Base-by-base conservation (phyloP, 1,284 basidiomycete genomes). In the Pterula multifida region DNA sequence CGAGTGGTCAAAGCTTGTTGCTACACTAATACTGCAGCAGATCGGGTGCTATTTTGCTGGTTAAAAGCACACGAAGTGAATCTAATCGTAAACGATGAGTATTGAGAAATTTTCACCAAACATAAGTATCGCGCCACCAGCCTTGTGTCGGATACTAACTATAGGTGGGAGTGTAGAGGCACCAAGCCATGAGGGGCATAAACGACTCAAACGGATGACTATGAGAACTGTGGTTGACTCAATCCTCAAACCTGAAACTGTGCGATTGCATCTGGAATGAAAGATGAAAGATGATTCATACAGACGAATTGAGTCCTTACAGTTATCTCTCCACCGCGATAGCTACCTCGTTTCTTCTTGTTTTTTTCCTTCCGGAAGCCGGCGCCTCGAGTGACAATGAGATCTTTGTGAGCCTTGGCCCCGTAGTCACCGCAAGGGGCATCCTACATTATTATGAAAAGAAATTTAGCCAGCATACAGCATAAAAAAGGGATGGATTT, bases 361-460 rank as follows among this genome's bases (percentile, higher is more conserved):
- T 97, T 98, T 72, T 98, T 98, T 73, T 97, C 95, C 68, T 98
- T 98, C 50, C 92, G 79, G 73, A 98, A 98, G 4, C 90, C 90
- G 47, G 88, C 87, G 11, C 95, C 95, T 3, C 91, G 79, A 1
- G 95, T 98, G 21, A 94, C 88, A 56, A 96, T 87, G 53, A 98
- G 70, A 66, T 98, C 95, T 46, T 77, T 73, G 54, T 82, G 81
- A 0, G 95, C 95, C 51, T 76, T 78, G 17, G 84, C 85, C 26
- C 95, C 95, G 61, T 96, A 98, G 63, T 97, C 95, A 56, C 82
- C 84, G 19, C 58, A 57, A 2, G 73, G 68, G 2, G 75, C 81
- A 52, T 73, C 69, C 84, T 88, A 55, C n/a, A 15, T 53, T 35
- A 35, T 36, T 47, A 54, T n/a, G 49, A 45, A 44, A 50, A 28